These are phyloP conservation scores for Thielaviopsis ethacetica DNA, from an alignment of 2,329 filamentous ascomycete species.

Conservation along the genomic window DNA sequence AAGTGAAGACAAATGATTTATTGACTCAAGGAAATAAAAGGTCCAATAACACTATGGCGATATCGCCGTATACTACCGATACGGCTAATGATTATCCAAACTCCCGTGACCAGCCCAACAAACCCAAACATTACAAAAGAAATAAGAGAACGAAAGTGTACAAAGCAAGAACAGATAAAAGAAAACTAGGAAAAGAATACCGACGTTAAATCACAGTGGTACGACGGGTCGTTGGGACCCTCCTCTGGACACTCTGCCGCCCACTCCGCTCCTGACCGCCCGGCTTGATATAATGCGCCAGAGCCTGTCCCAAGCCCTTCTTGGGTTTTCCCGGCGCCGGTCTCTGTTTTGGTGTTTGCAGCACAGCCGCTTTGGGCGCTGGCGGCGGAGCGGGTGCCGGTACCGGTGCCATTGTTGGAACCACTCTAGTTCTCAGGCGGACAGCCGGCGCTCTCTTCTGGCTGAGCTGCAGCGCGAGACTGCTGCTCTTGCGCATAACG, in stretches of 20 bases:
- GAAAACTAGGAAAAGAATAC: background rate
- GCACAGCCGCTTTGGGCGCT: no score
- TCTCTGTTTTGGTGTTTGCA: background rate
- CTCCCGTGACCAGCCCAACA: background rate
- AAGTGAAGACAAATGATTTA: background rate
- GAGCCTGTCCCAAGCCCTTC: background rate
- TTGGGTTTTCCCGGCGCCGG: background rate
- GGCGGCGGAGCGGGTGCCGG: no score
- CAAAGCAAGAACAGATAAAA: background rate
- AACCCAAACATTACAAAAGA: background rate
- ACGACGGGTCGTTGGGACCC: background rate
- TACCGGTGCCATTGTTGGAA: background rate
- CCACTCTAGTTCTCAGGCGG: background rate
- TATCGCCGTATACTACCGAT: background rate
- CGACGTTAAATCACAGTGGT: background rate
- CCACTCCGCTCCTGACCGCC: background rate
- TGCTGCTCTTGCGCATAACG: background rate
- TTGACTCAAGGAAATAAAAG: background rate
- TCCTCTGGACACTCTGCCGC: background rate
- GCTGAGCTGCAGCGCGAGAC: background rate
- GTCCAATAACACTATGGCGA: background rate
- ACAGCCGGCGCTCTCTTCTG: background rate
- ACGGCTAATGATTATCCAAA: background rate
- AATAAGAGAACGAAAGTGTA: background rate
- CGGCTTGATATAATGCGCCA: constrained; percentile 3